Conservation (phyloP, 306 rosid genomes). For the Biancaea sappan region DNA sequence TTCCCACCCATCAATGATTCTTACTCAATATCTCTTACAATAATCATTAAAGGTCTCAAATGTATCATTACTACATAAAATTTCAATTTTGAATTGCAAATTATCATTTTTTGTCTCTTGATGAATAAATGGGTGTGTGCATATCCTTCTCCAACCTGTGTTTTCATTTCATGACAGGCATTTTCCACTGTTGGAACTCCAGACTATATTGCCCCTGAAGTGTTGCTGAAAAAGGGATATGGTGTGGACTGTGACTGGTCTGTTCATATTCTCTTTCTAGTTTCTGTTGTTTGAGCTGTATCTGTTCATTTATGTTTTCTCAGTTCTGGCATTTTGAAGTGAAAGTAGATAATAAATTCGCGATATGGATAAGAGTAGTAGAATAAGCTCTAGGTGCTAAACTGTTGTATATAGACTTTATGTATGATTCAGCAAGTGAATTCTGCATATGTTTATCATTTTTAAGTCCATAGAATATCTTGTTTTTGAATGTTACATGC, state of each 20-base stretch:
- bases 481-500: background rate
- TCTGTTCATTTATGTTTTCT: slow-evolving; percentile 5
- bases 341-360: slow-evolving; percentile 25
- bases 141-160: slow-evolving; percentile 32
- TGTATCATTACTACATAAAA: slow-evolving; percentile 5
- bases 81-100: slow-evolving; percentile 13
- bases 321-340: slow-evolving; percentile 13
- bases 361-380: background rate
- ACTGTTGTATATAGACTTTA: background rate
- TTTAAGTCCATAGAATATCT: background rate
- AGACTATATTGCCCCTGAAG: slow-evolving; percentile 92
- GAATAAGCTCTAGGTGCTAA: slow-evolving; percentile 16
- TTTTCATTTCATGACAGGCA: slow-evolving; percentile 61
- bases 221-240: slow-evolving; percentile 83
- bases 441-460: background rate
- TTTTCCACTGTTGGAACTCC: slow-evolving; percentile 95
- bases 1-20: background rate
- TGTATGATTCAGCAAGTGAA: slow-evolving; percentile 5
- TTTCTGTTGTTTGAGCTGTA: slow-evolving; percentile 14
- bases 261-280: slow-evolving; percentile 36
- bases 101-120: slow-evolving; percentile 1
- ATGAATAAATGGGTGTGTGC: slow-evolving; percentile 9
- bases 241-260: slow-evolving; percentile 93
- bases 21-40: background rate
- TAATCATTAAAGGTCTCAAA: slow-evolving; percentile 14